Evolutionary conservation across 352 stramenopile genomes (phyloP), one percentile per base, ranked within the genome.

Genomic region (Globisporangium mamillatum): DNA sequence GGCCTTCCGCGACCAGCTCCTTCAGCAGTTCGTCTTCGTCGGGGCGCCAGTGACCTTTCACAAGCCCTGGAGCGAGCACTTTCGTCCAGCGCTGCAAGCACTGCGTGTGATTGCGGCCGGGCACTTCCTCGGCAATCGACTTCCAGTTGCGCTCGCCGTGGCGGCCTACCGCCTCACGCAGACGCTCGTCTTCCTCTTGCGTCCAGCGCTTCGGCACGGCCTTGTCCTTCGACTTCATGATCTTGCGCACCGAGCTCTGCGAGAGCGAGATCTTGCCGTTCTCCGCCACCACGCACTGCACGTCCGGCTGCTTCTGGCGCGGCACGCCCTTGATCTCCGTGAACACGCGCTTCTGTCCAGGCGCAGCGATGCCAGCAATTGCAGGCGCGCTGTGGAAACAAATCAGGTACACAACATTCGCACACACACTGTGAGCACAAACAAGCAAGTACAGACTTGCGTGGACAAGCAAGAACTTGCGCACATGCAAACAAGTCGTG

Each of bases 1-100:
- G 78, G 38, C 84, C 82, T 71, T 94, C 79, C 10, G 81, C 79
- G 16, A 95, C 91, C 0, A 96, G 67, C 50, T 95, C 80, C 63
- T 91, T 84, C 18, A 97, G 78, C 67, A 97, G 55, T 6, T 92
- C 82, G 66, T 99, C 95, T 73, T 99, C 95, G 46, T 98, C 91
- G 4, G 92, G 88, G 18, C 90, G 95, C 95, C 95, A 99, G 60
- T 97, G 93, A 34, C 94, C 95, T 73, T 99, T 99, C 38, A 97
- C 91, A 3, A 99, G 82, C n/a, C 94, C 96, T 5, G 95, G 95
- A 12, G 93, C 92, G 16, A 99, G 75, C 58, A 99, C 90, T 68
- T 97, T 97, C 18, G 89, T 95, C 90, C 90, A 97, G 9, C 90
- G 79, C 69, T 97, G 90, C n/a, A 96, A 75, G 74, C 90, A 97